Evolutionary conservation across 2,329 filamentous ascomycete species (phyloP).

Genomic region (Hypomyces perniciosus): DNA sequence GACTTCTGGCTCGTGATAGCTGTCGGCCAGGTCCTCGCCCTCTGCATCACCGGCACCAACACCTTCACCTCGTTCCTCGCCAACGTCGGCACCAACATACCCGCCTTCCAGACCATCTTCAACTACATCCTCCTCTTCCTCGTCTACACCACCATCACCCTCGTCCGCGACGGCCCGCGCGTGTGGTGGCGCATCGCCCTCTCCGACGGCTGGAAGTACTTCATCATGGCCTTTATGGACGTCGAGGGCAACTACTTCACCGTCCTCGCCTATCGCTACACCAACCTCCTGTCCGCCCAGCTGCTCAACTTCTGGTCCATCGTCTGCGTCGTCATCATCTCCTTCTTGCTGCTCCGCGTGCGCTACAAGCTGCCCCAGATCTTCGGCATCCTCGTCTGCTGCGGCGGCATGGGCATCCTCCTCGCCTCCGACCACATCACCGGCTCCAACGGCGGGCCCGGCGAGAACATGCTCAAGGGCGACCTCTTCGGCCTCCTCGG

Average conservation of each 20-base stretch:
- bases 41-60: conserved; percentile 89
- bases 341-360: conserved; percentile 75
- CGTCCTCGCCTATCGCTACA: conserved; percentile 87
- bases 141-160: conserved; percentile 73
- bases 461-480: conserved; percentile 73
- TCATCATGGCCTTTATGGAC: conserved; percentile 87
- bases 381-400: conserved; percentile 79
- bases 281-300: conserved; percentile 86
- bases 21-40: conserved; percentile 76
- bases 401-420: conserved; percentile 82
- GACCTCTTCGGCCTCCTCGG: conserved; percentile 88
- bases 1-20: conserved; percentile 84
- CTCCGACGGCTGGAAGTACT: conserved; percentile 84
- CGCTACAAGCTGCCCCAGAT: conserved; percentile 87
- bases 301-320: conserved; percentile 99
- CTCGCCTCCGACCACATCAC: conserved; percentile 84
- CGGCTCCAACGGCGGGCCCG: conserved; percentile 61
- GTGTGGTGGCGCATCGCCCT: conserved; percentile 59
- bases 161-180: conserved; percentile 72
- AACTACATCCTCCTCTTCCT: conserved; percentile 82
- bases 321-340: conserved; percentile 80
- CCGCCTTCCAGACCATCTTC: conserved; percentile 92
- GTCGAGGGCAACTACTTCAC: conserved; percentile 98
- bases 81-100: conserved; percentile 65
- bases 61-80: conserved; percentile 78